Evolutionary conservation across 768 basidiomycete genomes (phyloP).

Genomic region (Boletellus emodensis): DNA sequence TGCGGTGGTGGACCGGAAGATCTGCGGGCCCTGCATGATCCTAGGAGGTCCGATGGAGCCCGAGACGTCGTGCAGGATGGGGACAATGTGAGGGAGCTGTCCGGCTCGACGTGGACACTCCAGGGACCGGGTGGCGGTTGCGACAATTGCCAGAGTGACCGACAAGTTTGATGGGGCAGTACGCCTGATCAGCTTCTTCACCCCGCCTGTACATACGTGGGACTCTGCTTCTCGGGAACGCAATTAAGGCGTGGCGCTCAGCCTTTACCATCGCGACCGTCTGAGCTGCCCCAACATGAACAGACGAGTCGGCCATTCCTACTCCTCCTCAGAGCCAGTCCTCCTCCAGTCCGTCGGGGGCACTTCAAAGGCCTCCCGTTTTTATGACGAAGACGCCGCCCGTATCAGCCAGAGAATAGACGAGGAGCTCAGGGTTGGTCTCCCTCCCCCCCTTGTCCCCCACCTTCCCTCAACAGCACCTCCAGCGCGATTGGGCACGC

Average conservation of each 20-base stretch:
- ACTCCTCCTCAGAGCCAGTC: constrained; percentile 31
- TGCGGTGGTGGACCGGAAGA: constrained; percentile 1
- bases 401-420: constrained; percentile 51
- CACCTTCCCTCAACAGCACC: constrained; percentile 4
- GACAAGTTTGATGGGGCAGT: constrained; percentile 28
- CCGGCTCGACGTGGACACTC: constrained; percentile 5
- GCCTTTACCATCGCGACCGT: constrained; percentile 16
- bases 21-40: background rate
- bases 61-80: background rate
- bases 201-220: constrained; percentile 36
- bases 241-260: constrained; percentile 26
- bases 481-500: constrained; percentile 46
- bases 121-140: constrained; percentile 17
- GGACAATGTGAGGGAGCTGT: background rate
- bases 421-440: constrained; percentile 49
- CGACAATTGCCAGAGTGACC: constrained; percentile 19
- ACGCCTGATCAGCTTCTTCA: constrained; percentile 32
- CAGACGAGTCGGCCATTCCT: constrained; percentile 26
- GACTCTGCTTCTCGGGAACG: constrained; percentile 29
- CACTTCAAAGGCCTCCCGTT: constrained; percentile 29
- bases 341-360: constrained; percentile 31
- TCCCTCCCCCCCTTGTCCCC: background rate
- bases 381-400: constrained; percentile 42
- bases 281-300: constrained; percentile 16
- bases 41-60: constrained; percentile 4